These are phyloP conservation scores for Aspergillus pseudonomiae DNA, from an alignment of 2,329 filamentous ascomycete genomes.

Conservation along the genomic window DNA sequence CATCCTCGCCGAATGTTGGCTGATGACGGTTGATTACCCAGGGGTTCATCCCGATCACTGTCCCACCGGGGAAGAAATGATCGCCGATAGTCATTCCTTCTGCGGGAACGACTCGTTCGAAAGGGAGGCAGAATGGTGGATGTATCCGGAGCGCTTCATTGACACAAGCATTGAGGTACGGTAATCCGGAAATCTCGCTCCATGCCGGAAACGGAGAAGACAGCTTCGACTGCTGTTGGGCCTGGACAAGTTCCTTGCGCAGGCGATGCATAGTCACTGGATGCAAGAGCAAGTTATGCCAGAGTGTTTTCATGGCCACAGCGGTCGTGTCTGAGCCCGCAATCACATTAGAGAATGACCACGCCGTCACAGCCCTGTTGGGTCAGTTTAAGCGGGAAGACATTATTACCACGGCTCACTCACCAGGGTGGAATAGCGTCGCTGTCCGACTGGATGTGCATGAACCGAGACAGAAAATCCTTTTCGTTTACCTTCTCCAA, in stretches of 20 bases:
- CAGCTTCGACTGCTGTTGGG: constrained; percentile 52
- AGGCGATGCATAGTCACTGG: constrained; percentile 45
- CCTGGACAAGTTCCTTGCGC: constrained; percentile 60
- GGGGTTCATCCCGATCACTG: constrained; percentile 60
- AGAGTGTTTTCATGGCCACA: constrained; percentile 68
- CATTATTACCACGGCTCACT: constrained; percentile 57
- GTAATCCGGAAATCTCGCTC: constrained; percentile 65
- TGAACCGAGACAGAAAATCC: constrained; percentile 8
- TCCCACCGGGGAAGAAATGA: constrained; percentile 11
- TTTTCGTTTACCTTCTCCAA: neutral
- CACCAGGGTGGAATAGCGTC: constrained; percentile 62
- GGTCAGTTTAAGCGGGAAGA: constrained; percentile 47
- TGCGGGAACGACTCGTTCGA: constrained; percentile 75
- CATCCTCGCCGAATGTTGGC: constrained; percentile 70
- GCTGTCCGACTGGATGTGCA: neutral
- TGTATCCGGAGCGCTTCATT: constrained; percentile 78
- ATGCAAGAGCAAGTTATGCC: constrained; percentile 71
- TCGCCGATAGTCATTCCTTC: constrained; percentile 49
- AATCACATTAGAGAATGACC: constrained; percentile 49
- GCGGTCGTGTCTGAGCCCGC: constrained; percentile 79
- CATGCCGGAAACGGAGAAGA: constrained; percentile 64
- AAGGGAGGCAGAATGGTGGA: constrained; percentile 70
- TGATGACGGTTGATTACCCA: constrained; percentile 73
- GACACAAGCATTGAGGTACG: constrained; percentile 76
- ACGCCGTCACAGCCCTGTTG: constrained; percentile 70